Evolutionary conservation across 192 early-diverging fungal species (phyloP), one percentile per base, ranked within the genome.

Genomic region (Coemansia sp.): DNA sequence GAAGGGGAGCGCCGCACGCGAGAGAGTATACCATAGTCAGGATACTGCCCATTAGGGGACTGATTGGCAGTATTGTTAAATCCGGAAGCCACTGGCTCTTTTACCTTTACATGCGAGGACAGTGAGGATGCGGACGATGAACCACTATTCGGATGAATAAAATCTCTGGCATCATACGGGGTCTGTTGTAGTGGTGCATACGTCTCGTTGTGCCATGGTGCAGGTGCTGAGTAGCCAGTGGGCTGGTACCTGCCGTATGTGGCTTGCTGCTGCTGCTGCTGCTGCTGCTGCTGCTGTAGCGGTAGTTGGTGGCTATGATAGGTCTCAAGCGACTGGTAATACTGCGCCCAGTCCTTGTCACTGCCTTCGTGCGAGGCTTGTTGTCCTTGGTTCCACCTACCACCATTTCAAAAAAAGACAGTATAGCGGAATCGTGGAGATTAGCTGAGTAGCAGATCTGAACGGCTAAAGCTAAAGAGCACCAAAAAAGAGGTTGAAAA

Each of bases 331-430:
- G 62, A 69, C 63, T 81, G 73, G 55, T 81, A 81, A 35, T 81
- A 81, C 34, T 75, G 73, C 21, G 78, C 59, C 78, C 78, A 81
- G 65, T 81, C 69, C 60, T 45, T 63, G 62, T 21, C 26, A 13
- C 45, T 40, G 21, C 31, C 24, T 16, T 37, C 39, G 36, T 33
- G 51, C 1, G 51, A 55, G 13, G 51, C 14, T 37, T 40, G 26
- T 58, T 71, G 69, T 10, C 45, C 18, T 45, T 81, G 78, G 48
- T 69, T 63, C 78, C 78, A 81, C 73, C 78, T 81, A 81, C 21
- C 65, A 16, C 18, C 13, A 10, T 42, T 66, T 43, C 43, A 69
- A 24, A 11, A 40, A 28, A 42, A 63, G 14, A 14, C 18, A 9
- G 35, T 26, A 9, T 23, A 20, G 16, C 2, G n/a, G 18, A 20